Percentiles rank a stretch among this genome's conserved stretches.
phyloP scores from a whole-genome alignment of 2,329 filamentous ascomycete genomes.

The Xylariaceae sp. region DNA sequence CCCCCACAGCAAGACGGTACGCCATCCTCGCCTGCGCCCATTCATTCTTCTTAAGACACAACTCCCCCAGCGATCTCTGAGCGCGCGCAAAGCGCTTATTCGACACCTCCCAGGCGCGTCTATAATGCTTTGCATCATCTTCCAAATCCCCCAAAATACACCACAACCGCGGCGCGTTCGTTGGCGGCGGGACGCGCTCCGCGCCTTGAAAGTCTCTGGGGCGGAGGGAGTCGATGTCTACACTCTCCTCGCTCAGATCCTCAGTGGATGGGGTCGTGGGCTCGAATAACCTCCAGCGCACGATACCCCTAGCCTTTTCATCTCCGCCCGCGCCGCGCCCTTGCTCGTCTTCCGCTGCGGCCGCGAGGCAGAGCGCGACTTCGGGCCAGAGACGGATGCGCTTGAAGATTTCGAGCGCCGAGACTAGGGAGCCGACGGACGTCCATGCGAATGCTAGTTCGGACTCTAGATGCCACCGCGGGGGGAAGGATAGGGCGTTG shows the following conservation, averaged over 20 bases:
- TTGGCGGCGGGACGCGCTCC: conserved; percentile 65
- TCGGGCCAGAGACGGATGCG: conserved; percentile 91
- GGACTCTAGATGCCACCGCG: conserved; percentile 89
- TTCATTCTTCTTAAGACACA: conserved; percentile 65
- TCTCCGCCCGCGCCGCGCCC: conserved; percentile 59
- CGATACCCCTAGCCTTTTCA: conserved; percentile 72
- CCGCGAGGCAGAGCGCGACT: conserved; percentile 82
- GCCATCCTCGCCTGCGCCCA: conserved; percentile 68
- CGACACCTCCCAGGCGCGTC: conserved; percentile 84
- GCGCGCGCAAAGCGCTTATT: conserved; percentile 77
- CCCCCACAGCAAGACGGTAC: conserved; percentile 71
- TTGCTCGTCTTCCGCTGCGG: conserved; percentile 53
- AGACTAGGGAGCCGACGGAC: conserved; percentile 77
- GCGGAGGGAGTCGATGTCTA: conserved; percentile 55
- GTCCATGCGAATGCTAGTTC: conserved; percentile 95
- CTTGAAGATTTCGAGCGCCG: conserved; percentile 94
- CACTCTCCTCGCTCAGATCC: conserved; percentile 48
- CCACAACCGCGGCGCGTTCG: conserved; percentile 81
- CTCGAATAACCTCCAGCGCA: conserved; percentile 76
- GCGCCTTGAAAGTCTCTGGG: conserved; percentile 54
- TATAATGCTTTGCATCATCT: conserved; percentile 68
- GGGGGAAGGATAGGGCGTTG: conserved; percentile 77
- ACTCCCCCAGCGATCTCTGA: conserved; percentile 79
- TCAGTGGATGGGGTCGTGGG: conserved; percentile 41
- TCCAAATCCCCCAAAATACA: conserved; percentile 93